Conservation (phyloP, 192 early-diverging fungal genomes). For the Endogone sp. region DNA sequence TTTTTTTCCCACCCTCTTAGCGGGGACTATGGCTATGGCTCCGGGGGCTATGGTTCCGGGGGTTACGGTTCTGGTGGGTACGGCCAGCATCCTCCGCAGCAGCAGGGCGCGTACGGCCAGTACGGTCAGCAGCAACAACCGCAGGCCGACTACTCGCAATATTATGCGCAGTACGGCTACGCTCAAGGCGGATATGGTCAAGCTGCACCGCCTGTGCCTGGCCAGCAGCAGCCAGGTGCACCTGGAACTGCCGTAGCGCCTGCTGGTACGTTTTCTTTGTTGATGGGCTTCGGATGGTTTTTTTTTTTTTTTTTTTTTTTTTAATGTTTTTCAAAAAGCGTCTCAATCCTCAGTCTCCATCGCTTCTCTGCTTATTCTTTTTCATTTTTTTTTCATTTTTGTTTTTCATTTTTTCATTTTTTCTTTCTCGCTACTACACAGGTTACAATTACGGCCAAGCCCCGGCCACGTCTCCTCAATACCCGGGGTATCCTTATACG, state of each 20-base stretch:
- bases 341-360: too few relatives aligned
- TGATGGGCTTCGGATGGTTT: not conserved
- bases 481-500: not conserved
- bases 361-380: too few relatives aligned
- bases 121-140: constrained; percentile 1
- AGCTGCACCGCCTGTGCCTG: constrained; percentile 10
- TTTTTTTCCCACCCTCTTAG: too few relatives aligned
- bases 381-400: too few relatives aligned
- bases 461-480: not conserved
- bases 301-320: too few relatives aligned
- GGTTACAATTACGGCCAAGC: not conserved
- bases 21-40: not conserved
- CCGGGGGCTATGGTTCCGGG: not conserved
- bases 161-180: not conserved
- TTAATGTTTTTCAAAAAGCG: too few relatives aligned
- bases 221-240: constrained; percentile 7
- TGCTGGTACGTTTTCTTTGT: not conserved
- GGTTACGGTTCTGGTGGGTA: not conserved
- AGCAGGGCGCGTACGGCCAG: constrained; percentile 1
- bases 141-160: not conserved
- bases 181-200: constrained; percentile 1
- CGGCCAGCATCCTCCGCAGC: not conserved
- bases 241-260: constrained; percentile 1
- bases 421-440: not conserved
- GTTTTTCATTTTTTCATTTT: too few relatives aligned